These are phyloP conservation scores for Pythium aristosporum DNA, from an alignment of 352 stramenopile species.

Conservation along the genomic window DNA sequence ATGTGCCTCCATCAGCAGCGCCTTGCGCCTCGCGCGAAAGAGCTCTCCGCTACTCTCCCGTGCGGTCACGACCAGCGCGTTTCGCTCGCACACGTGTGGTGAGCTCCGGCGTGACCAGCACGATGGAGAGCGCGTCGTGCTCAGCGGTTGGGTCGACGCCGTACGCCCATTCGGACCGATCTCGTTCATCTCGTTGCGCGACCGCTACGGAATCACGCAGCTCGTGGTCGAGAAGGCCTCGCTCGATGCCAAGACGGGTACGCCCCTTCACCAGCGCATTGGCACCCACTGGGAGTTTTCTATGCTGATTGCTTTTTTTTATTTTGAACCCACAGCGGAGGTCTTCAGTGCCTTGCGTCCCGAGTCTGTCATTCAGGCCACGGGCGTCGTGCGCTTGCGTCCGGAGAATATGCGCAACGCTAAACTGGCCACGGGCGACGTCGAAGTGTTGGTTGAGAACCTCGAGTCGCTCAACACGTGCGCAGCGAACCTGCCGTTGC, in stretches of 20 bases:
- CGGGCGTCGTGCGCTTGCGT: conserved; percentile 54
- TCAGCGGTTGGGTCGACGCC: conserved; percentile 82
- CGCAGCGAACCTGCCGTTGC: conserved; percentile 46
- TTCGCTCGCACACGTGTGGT: conserved; percentile 75
- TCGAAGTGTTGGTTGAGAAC: conserved; percentile 72
- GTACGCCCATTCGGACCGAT: conserved; percentile 75
- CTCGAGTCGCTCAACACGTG: conserved; percentile 67
- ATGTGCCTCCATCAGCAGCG: neutral
- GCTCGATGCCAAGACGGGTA: conserved; percentile 38
- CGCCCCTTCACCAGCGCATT: neutral
- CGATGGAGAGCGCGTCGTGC: conserved; percentile 50
- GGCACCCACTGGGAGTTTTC: too few relatives aligned
- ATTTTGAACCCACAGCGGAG: conserved; percentile 21
- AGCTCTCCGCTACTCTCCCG: neutral
- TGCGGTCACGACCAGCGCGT: conserved; percentile 33
- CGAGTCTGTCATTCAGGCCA: conserved; percentile 72
- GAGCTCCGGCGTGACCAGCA: conserved; percentile 53
- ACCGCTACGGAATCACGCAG: conserved; percentile 79
- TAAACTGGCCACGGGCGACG: conserved; percentile 62
- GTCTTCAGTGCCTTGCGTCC: conserved; percentile 56
- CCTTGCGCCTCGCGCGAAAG: conserved; percentile 8
- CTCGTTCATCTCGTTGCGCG: conserved; percentile 79
- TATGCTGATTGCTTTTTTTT: neutral
- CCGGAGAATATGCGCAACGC: conserved; percentile 69
- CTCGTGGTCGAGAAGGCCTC: conserved; percentile 72